Conservation (phyloP, 2,329 filamentous ascomycete genomes). For the Intubia oerlemansii region DNA sequence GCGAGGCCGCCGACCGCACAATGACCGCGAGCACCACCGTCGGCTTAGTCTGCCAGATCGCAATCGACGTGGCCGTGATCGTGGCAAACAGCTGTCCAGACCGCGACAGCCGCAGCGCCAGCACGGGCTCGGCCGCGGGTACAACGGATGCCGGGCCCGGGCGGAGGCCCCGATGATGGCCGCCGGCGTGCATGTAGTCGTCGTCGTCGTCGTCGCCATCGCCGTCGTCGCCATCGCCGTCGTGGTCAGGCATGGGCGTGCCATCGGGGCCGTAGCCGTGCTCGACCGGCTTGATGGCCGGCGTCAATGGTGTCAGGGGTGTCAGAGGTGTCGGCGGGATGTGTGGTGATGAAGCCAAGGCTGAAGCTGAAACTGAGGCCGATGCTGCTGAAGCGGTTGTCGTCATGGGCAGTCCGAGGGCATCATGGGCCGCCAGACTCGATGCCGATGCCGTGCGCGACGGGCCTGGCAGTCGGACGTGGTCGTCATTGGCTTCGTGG, state of each 20-base stretch:
- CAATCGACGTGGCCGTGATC: conserved; percentile 66
- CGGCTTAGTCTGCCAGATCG: conserved; percentile 96
- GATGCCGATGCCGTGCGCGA: conserved; percentile 4
- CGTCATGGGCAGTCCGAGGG: conserved; percentile 15
- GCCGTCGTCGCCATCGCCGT: conserved; percentile 15
- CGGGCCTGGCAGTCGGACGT: conserved; percentile 1
- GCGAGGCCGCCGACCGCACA: conserved; percentile 57
- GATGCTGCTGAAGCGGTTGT: no score
- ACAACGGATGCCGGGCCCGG: conserved; percentile 12
- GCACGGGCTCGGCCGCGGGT: conserved; percentile 39
- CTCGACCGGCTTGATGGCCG: conserved; percentile 36
- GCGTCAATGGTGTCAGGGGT: conserved; percentile 32
- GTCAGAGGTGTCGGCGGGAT: no score
- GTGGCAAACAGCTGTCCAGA: conserved; percentile 70
- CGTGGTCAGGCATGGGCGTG: no score
- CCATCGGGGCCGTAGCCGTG: no score
- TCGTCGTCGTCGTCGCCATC: conserved; percentile 11
- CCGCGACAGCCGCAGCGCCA: conserved; percentile 57
- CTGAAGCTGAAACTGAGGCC: no score
- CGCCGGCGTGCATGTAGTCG: conserved; percentile 4
- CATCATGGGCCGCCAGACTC: conserved; percentile 13
- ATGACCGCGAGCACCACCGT: conserved; percentile 74
- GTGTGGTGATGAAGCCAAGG: no score
- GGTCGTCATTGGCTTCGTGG: no score
- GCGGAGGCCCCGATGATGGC: no score